These are phyloP conservation scores for Yamadazyma sp. DNA, from an alignment of 1,139 yeast genomes.

Conservation along the genomic window DNA sequence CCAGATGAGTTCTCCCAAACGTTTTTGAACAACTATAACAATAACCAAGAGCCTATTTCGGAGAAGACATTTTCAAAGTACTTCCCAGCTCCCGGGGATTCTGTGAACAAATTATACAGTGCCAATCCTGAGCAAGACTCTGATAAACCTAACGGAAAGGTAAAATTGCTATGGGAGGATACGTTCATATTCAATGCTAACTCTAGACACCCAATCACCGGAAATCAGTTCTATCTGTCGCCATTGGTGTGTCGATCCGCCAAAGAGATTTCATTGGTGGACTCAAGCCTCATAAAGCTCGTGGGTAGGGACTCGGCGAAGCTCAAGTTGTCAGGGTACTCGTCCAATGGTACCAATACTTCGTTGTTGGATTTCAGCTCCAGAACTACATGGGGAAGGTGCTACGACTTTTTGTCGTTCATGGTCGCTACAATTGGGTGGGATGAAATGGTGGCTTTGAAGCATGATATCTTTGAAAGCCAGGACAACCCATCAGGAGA, in stretches of 20 bases:
- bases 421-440: conserved; percentile 42
- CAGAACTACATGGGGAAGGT: conserved; percentile 45
- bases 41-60: conserved; percentile 27
- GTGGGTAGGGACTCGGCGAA: conserved; percentile 31
- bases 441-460: conserved; percentile 32
- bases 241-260: conserved; percentile 36
- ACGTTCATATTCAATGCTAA: conserved; percentile 29
- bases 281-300: conserved; percentile 29
- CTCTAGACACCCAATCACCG: conserved; percentile 37
- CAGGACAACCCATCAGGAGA: not conserved
- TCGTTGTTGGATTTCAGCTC: conserved; percentile 35
- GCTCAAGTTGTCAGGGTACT: conserved; percentile 31
- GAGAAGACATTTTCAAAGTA: conserved; percentile 30
- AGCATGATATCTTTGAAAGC: conserved; percentile 20
- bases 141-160: conserved; percentile 21
- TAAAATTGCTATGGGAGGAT: conserved; percentile 34
- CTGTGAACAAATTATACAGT: conserved; percentile 6
- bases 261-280: conserved; percentile 38
- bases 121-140: not conserved
- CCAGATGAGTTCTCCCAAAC: conserved; percentile 30
- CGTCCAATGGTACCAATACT: conserved; percentile 27
- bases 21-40: conserved; percentile 24
- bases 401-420: conserved; percentile 39
- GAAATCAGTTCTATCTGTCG: conserved; percentile 36
- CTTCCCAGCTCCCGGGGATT: conserved; percentile 32